Evolutionary conservation across 1,139 yeast genomes (phyloP).

Genomic region (Zygosaccharomyces pseudobailii): DNA sequence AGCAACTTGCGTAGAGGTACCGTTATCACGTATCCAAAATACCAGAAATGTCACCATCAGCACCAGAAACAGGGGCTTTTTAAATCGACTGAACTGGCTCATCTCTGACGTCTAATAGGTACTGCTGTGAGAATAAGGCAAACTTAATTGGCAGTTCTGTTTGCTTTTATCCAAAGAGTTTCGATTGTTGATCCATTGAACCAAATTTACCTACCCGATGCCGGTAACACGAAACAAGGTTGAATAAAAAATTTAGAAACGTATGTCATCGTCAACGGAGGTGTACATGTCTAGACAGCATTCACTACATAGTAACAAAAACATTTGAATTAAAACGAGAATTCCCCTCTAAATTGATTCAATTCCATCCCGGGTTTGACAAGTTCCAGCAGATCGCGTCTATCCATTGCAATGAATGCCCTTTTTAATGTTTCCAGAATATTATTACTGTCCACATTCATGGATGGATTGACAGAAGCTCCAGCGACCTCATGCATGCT

Average conservation of each 20-base stretch:
- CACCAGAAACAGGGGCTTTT: conserved; percentile 7
- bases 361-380: conserved; percentile 82
- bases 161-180: not conserved
- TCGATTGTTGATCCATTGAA: not conserved
- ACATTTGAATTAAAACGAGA: conserved; percentile 46
- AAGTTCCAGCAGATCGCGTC: conserved; percentile 78
- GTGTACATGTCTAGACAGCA: not conserved
- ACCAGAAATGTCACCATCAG: conserved; percentile 10
- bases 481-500: conserved; percentile 94
- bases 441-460: conserved; percentile 44
- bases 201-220: not conserved
- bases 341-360: conserved; percentile 69
- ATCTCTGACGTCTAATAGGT: not conserved
- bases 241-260: not conserved
- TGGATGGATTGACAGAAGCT: conserved; percentile 39
- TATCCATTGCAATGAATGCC: conserved; percentile 89
- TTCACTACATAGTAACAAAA: not conserved
- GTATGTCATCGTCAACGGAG: conserved; percentile 7
- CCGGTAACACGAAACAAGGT: not conserved
- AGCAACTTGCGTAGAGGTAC: conserved; percentile 2
- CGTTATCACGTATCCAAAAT: conserved; percentile 13
- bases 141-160: not conserved
- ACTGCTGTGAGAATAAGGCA: not conserved
- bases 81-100: conserved; percentile 7
- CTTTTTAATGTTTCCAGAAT: conserved; percentile 84